A percentile compares a stretch with the other conserved stretches of the same genome.
These are phyloP conservation scores for Myriosclerotinia duriaeana DNA, from an alignment of 2,329 filamentous ascomycete genomes.

Conservation along the genomic window DNA sequence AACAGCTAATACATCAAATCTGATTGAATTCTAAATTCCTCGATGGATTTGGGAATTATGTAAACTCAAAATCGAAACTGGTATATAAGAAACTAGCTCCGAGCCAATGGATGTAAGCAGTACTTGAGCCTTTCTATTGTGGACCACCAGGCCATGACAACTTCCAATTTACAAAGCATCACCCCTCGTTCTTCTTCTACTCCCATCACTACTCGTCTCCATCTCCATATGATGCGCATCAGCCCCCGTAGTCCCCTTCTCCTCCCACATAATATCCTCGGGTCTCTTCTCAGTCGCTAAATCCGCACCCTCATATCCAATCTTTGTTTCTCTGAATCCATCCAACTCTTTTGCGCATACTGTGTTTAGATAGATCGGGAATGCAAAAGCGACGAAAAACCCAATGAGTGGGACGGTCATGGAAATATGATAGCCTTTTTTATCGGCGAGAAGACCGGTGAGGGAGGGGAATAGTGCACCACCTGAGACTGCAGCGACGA, in stretches of 20 bases:
- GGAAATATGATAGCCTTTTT: conserved; percentile 25
- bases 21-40: too few species aligned
- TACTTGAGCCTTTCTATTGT: too few species aligned
- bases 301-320: conserved; percentile 37
- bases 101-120: too few species aligned
- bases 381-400: conserved; percentile 42
- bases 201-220: background rate
- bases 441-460: conserved; percentile 25
- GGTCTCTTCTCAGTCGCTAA: background rate
- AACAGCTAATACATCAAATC: too few species aligned
- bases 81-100: too few species aligned
- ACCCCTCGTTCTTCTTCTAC: background rate
- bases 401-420: conserved; percentile 41
- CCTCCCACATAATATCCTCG: conserved; percentile 4
- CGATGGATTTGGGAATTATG: too few species aligned
- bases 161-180: too few species aligned
- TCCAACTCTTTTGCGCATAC: conserved; percentile 41
- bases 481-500: conserved; percentile 52
- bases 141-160: too few species aligned
- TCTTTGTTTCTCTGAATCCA: conserved; percentile 42
- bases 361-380: conserved; percentile 41
- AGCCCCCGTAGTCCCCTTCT: conserved; percentile 2
- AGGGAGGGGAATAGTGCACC: conserved; percentile 36
- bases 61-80: too few species aligned
- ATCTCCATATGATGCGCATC: conserved; percentile 7